phyloP scores from a whole-genome alignment of 129 eudicot species.

The Saussurea involucrata region DNA sequence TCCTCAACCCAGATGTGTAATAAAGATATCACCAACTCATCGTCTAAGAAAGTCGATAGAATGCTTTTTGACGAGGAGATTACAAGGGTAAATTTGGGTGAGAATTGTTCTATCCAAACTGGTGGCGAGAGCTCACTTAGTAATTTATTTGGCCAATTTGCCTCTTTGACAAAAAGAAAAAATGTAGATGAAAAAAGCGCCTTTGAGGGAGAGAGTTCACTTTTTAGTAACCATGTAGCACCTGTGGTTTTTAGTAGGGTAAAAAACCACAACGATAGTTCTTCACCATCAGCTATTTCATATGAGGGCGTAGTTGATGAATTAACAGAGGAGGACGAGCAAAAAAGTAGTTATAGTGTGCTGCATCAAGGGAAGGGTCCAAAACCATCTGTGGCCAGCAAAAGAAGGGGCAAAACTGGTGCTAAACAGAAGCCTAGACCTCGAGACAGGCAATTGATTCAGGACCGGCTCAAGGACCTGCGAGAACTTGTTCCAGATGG shows the following conservation, averaged over 20 bases:
- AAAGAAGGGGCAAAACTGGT: constrained; percentile 43
- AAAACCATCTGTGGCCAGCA: constrained; percentile 36
- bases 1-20: constrained; percentile 9
- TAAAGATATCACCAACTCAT: constrained; percentile 17
- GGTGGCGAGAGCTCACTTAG: constrained; percentile 22
- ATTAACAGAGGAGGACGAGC: constrained; percentile 37
- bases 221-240: constrained; percentile 29
- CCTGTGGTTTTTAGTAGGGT: constrained; percentile 22
- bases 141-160: constrained; percentile 20
- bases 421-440: constrained; percentile 64
- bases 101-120: constrained; percentile 14
- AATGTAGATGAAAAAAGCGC: constrained; percentile 32
- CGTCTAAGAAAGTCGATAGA: constrained; percentile 25
- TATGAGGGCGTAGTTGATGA: constrained; percentile 47
- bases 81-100: constrained; percentile 17
- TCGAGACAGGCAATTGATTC: constrained; percentile 88
- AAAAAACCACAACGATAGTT: constrained; percentile 17
- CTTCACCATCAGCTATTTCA: constrained; percentile 50
- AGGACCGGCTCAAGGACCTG: constrained; percentile 84
- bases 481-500: constrained; percentile 79
- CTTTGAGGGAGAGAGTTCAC: constrained; percentile 31
- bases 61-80: constrained; percentile 19
- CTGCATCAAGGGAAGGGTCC: constrained; percentile 26
- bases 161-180: constrained; percentile 23
- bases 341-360: constrained; percentile 14